Base-by-base conservation (phyloP, 202 grass and related monocot genomes). In the Bolboschoenoplectus hybrid region DNA sequence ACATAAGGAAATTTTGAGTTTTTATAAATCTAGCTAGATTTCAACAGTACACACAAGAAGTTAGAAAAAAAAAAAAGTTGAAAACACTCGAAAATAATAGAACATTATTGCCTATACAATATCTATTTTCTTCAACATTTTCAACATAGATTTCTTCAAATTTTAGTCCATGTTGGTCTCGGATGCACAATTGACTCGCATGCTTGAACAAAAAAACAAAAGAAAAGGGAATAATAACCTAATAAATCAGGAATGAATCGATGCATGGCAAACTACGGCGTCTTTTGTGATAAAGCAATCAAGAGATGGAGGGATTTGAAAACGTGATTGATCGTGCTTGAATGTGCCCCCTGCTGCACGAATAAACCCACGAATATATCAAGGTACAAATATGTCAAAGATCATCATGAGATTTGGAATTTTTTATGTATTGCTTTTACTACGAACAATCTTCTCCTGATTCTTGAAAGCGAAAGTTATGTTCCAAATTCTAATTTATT, bases 371-470 rank as follows among this genome's bases (percentile, higher is more conserved):
- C 6, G 81, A 83, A 83, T 83, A 67, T 83, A 52, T 69, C 46
- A 68, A 52, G 46, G 12, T 7, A 68, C 26, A 82, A 2, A 67
- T 40, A 52, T 70, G 62, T 83, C 81, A 83, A 83, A 83, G 81
- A 69, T 68, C 81, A 83, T 83, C 20, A 83, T 83, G 41, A 70
- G 63, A 83, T 51, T 66, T 83, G 45, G 63, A 83, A 83, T 83
- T 70, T n/a, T 67, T 66, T 69, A 62, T 53, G 44, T 14, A 52
- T 52, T 83, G 26, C 63, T 83, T 61, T 83, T 69, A 50, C 63
- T 69, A 52, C 49, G 7, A 83, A 70, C 81, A 83, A 83, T 83
- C 81, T 83, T 52, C 81, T 68, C 26, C 3, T 69, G 81, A 83
- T 83, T 83, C 81, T 49, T 83, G 81, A 83, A 69, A 83, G 49